Conservation (phyloP, 2,329 filamentous ascomycete genomes). For the Fonsecaea erecta region DNA sequence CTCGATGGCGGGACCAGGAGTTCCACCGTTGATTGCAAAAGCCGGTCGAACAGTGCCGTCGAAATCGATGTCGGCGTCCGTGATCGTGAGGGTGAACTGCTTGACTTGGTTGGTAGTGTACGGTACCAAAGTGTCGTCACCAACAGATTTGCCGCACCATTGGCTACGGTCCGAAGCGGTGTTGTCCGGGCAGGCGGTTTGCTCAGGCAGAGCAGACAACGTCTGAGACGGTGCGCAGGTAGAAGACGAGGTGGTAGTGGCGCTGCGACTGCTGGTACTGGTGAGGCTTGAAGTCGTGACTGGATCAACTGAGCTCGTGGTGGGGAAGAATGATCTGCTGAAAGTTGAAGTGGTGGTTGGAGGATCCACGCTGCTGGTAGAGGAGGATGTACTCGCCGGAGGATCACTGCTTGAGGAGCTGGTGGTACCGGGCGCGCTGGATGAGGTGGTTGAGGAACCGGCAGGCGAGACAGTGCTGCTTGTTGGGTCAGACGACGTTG, state of each 20-base stretch:
- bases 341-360: not conserved
- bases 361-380: not conserved
- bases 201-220: constrained; percentile 13
- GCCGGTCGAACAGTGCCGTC: constrained; percentile 49
- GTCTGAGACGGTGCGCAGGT: constrained; percentile 17
- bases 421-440: not conserved
- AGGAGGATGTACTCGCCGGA: not conserved
- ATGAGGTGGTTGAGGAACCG: constrained; percentile 8
- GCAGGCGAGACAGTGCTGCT: not conserved
- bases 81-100: constrained; percentile 29
- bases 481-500: too few species aligned
- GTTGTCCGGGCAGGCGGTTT: constrained; percentile 25
- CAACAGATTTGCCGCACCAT: constrained; percentile 32
- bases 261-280: not conserved
- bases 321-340: not conserved
- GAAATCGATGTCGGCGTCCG: constrained; percentile 19
- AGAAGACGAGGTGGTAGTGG: constrained; percentile 17
- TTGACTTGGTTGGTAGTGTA: constrained; percentile 30
- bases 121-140: constrained; percentile 23
- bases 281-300: not conserved
- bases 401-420: not conserved
- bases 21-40: constrained; percentile 70
- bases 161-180: constrained; percentile 23
- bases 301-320: not conserved
- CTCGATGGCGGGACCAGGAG: constrained; percentile 69